Conservation (phyloP, 257 asterid species). For the Nicotiana undulata region DNA sequence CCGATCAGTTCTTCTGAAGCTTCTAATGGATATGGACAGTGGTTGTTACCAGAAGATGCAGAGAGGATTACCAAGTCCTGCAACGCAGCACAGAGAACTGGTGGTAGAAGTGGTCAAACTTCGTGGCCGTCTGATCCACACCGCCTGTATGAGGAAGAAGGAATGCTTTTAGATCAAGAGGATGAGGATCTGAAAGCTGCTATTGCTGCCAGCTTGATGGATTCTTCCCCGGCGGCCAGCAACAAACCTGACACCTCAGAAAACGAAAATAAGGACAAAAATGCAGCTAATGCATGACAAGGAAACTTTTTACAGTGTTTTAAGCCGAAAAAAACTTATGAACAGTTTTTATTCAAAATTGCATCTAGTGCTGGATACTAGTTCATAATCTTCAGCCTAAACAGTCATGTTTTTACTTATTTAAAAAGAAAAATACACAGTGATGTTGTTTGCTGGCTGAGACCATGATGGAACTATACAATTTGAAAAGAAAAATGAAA, state of each 20-base stretch:
- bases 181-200: conserved; percentile 97
- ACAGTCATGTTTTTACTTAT: not conserved
- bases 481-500: not conserved
- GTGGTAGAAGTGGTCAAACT: conserved; percentile 12
- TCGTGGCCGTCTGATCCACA: conserved; percentile 18
- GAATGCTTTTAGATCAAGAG: conserved; percentile 36
- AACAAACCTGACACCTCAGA: conserved; percentile 20
- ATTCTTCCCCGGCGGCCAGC: conserved; percentile 35
- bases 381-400: not conserved
- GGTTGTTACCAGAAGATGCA: conserved; percentile 92
- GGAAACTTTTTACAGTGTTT: not conserved
- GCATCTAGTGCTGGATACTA: not conserved
- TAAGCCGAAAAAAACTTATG: not conserved
- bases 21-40: conserved; percentile 82
- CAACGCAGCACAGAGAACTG: conserved; percentile 35
- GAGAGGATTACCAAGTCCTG: conserved; percentile 77
- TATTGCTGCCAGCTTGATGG: conserved; percentile 84
- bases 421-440: not conserved
- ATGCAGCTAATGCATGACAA: conserved; percentile 9
- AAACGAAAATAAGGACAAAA: conserved; percentile 19
- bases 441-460: not conserved
- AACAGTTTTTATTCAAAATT: not conserved
- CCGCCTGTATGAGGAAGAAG: conserved; percentile 23
- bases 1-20: conserved; percentile 72
- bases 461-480: not conserved